phyloP scores from a whole-genome alignment of 768 basidiomycete genomes.

The Termitomyces sp. region DNA sequence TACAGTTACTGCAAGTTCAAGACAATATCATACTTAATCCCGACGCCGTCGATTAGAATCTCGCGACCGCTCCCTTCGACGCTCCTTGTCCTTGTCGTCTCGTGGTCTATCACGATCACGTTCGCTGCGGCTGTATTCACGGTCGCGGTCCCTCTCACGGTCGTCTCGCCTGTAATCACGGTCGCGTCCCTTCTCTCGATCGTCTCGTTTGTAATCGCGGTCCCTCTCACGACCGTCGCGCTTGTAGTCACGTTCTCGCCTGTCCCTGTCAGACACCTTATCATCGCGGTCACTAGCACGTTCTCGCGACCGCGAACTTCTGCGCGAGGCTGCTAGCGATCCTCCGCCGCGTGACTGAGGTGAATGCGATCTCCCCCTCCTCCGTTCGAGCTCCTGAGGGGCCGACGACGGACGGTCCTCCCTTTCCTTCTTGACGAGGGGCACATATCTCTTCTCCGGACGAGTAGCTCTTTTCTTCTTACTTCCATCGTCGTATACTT shows the following conservation, averaged over 20 bases:
- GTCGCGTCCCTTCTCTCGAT: constrained; percentile 1
- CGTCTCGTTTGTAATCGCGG: constrained; percentile 6
- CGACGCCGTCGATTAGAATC: constrained; percentile 19
- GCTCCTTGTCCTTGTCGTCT: constrained; percentile 27
- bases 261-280: constrained; percentile 18
- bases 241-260: constrained; percentile 13
- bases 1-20: neutral
- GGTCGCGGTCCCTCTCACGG: constrained; percentile 1
- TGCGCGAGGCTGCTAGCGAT: constrained; percentile 40
- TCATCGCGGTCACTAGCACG: constrained; percentile 26
- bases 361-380: constrained; percentile 31
- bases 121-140: constrained; percentile 5
- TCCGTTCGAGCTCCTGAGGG: constrained; percentile 8
- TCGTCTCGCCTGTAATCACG: constrained; percentile 4
- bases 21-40: neutral
- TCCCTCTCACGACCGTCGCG: constrained; percentile 6
- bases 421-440: constrained; percentile 69
- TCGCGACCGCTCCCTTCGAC: constrained; percentile 24
- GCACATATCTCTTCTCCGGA: constrained; percentile 77
- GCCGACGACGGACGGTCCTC: constrained; percentile 24
- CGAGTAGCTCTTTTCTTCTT: constrained; percentile 42
- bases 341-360: constrained; percentile 25
- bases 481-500: constrained; percentile 65
- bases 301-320: constrained; percentile 48
- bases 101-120: constrained; percentile 21